Evolutionary conservation across 176 grass and related monocot species (phyloP).

Genomic region (Oryza officinalis): DNA sequence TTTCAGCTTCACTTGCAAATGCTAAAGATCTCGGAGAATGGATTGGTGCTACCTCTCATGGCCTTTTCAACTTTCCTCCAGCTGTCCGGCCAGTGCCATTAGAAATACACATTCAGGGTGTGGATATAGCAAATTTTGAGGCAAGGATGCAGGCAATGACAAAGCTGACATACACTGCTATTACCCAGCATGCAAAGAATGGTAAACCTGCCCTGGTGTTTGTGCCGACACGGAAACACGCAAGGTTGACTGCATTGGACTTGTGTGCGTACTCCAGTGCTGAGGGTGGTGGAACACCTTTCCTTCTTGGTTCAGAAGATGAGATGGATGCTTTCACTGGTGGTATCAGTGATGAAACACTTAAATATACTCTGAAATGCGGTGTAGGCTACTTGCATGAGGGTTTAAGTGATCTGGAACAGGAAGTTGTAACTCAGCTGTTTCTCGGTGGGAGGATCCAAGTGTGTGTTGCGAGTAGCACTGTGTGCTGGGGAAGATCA

Average conservation of each 20-base stretch:
- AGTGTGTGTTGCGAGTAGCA: constrained; percentile 86
- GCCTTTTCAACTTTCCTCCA: constrained; percentile 95
- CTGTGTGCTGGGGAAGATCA: constrained; percentile 92
- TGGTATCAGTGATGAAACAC: constrained; percentile 65
- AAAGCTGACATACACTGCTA: constrained; percentile 89
- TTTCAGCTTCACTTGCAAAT: constrained; percentile 95
- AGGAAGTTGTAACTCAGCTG: constrained; percentile 77
- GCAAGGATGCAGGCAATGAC: constrained; percentile 98
- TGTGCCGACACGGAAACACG: constrained; percentile 90
- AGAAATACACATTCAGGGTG: constrained; percentile 96
- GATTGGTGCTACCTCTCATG: constrained; percentile 87
- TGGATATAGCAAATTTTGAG: constrained; percentile 93
- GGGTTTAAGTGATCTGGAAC: constrained; percentile 76
- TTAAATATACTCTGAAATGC: constrained; percentile 64
- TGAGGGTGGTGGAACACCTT: constrained; percentile 67
- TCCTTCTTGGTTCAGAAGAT: constrained; percentile 71
- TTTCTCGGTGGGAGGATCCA: constrained; percentile 91
- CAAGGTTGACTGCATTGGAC: constrained; percentile 76
- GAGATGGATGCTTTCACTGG: constrained; percentile 82
- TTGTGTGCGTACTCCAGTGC: constrained; percentile 79
- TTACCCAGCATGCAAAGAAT: constrained; percentile 89
- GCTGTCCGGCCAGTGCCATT: constrained; percentile 87
- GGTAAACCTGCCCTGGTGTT: constrained; percentile 86
- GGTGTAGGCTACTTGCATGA: constrained; percentile 97
- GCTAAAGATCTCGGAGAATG: constrained; percentile 96